A percentile compares a stretch with the other conserved stretches of the same genome.
These are phyloP conservation scores for Mortierella sp. DNA, from an alignment of 371 early-diverging fungal genomes.

Conservation along the genomic window DNA sequence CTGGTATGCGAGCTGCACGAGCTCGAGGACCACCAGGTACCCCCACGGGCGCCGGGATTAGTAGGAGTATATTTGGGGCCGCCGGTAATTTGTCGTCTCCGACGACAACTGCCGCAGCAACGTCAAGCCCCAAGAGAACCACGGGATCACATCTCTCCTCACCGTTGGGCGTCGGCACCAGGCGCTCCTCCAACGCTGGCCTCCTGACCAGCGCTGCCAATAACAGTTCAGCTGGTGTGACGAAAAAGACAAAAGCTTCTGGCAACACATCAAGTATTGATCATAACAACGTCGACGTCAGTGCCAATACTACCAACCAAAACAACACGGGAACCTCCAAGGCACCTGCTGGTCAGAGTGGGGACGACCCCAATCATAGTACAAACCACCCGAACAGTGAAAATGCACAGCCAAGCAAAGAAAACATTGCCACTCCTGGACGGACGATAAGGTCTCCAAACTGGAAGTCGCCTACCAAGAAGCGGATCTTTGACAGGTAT, in stretches of 20 bases:
- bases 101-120: not conserved
- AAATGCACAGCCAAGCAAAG: no score
- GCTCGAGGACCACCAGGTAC: constrained; percentile 20
- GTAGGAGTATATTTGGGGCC: constrained; percentile 17
- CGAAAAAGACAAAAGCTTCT: not conserved
- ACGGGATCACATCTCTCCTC: not conserved
- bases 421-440: not conserved
- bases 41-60: constrained; percentile 3
- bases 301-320: not conserved
- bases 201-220: not conserved
- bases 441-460: constrained; percentile 25
- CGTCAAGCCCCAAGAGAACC: constrained; percentile 3
- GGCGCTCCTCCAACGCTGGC: constrained; percentile 3
- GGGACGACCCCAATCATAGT: not conserved
- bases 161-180: not conserved
- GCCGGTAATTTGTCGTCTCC: no score
- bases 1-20: constrained; percentile 17
- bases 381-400: not conserved
- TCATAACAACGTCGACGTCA: not conserved
- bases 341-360: no score
- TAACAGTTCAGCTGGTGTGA: not conserved
- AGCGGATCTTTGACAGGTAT: constrained; percentile 38
- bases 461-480: constrained; percentile 37
- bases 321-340: no score
- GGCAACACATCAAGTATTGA: no score